Conservation (phyloP, 257 asterid species). For the Penstemon eatonii region DNA sequence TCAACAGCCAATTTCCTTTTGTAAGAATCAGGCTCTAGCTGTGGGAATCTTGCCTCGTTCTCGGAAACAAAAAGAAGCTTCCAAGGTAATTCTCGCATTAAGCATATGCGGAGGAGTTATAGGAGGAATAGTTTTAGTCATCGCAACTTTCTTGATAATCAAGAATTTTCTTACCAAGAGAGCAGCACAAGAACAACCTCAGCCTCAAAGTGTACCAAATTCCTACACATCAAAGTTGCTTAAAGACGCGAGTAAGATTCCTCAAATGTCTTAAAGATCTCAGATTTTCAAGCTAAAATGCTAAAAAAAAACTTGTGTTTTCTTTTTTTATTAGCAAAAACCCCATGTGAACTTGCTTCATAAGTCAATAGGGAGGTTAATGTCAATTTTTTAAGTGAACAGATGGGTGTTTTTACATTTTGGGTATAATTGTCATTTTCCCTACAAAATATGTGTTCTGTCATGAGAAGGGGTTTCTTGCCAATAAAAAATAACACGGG, state of each 20-base stretch:
- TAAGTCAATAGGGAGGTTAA: too few species aligned
- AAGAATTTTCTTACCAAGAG: slow-evolving; percentile 47
- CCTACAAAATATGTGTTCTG: too few species aligned
- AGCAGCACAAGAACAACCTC: slow-evolving; percentile 26
- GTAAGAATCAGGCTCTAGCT: slow-evolving; percentile 77
- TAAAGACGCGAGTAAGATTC: slow-evolving; percentile 74
- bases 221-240: slow-evolving; percentile 67
- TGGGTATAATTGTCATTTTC: too few species aligned
- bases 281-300: neutral
- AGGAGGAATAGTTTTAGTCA: slow-evolving; percentile 50
- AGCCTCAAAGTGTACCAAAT: slow-evolving; percentile 52
- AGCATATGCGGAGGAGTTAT: slow-evolving; percentile 55
- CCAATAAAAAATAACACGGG: too few species aligned
- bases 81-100: slow-evolving; percentile 46
- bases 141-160: slow-evolving; percentile 36
- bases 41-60: slow-evolving; percentile 73
- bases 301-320: too few species aligned
- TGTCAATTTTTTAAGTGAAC: too few species aligned
- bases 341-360: too few species aligned
- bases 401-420: too few species aligned
- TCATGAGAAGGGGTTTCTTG: too few species aligned
- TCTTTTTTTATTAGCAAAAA: too few species aligned
- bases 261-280: neutral
- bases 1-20: slow-evolving; percentile 64
- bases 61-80: slow-evolving; percentile 39